Conservation (phyloP, 176 grass and related monocot genomes). For the Pontederia paniculata region DNA sequence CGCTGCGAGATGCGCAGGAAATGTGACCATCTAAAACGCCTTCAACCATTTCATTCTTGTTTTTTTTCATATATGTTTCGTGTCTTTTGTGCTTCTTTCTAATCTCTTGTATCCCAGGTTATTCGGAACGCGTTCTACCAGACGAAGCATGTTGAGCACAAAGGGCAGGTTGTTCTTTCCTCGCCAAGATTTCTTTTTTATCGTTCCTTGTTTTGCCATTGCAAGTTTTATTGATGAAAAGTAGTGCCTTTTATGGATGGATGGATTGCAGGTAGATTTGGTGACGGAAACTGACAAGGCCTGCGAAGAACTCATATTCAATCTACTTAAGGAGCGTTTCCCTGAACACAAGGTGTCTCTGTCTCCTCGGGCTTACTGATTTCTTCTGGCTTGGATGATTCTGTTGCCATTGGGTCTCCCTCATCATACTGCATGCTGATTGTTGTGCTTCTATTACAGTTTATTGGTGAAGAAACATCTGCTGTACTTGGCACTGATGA, state of each 20-base stretch:
- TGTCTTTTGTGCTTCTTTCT: neutral
- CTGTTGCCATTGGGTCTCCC: too few relatives aligned
- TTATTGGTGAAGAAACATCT: slow-evolving; percentile 86
- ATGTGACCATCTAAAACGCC: slow-evolving; percentile 23
- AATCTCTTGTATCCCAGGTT: too few relatives aligned
- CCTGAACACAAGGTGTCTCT: slow-evolving; percentile 50
- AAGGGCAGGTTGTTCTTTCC: slow-evolving; percentile 47
- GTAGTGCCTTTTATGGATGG: neutral
- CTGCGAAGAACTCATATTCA: slow-evolving; percentile 81
- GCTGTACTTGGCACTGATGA: slow-evolving; percentile 57
- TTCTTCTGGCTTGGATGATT: neutral
- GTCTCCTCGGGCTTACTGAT: neutral
- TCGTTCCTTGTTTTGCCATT: neutral
- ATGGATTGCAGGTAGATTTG: slow-evolving; percentile 60
- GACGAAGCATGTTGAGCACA: slow-evolving; percentile 88
- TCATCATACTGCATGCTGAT: neutral
- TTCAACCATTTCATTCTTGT: neutral
- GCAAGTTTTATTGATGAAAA: neutral
- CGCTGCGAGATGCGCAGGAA: slow-evolving; percentile 58
- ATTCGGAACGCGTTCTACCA: slow-evolving; percentile 65
- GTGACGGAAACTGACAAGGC: slow-evolving; percentile 93
- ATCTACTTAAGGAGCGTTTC: slow-evolving; percentile 55
- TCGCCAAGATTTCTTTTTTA: neutral
- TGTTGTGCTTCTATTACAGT: slow-evolving; percentile 14
- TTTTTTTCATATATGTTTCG: neutral